Evolutionary conservation across 257 asterid genomes (phyloP).

Genomic region (Thymus mandschuricus): DNA sequence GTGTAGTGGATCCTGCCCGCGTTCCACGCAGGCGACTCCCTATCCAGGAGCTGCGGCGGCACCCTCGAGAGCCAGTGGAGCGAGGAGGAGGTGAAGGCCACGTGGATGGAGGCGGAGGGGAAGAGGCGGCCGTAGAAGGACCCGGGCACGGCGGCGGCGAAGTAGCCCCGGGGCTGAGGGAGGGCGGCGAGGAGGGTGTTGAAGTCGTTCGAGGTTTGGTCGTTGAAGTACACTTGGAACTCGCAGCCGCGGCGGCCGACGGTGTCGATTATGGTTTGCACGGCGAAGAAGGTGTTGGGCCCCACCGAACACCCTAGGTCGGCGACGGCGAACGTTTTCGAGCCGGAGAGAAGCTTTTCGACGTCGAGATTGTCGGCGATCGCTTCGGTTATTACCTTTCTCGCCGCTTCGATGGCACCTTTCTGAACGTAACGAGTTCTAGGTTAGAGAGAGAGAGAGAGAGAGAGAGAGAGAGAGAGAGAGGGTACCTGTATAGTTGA

Average conservation of each 20-base stretch:
- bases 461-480: too few relatives aligned
- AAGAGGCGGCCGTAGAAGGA: neutral
- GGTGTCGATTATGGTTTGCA: conserved; percentile 7
- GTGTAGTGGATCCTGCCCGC: conserved; percentile 3
- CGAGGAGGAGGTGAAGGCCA: neutral
- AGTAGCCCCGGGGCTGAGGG: neutral
- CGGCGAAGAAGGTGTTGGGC: neutral
- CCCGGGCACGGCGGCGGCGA: conserved; percentile 1
- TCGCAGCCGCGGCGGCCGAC: neutral
- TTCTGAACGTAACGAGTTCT: too few relatives aligned
- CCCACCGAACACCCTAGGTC: conserved; percentile 10
- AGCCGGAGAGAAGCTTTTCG: neutral
- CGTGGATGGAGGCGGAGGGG: neutral
- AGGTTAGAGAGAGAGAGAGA: too few relatives aligned
- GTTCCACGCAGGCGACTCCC: conserved; percentile 8
- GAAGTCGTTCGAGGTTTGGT: neutral
- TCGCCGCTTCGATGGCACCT: too few relatives aligned
- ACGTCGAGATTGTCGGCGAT: too few relatives aligned
- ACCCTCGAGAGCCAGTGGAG: conserved; percentile 14
- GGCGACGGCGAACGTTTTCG: neutral
- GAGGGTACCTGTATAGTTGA: too few relatives aligned
- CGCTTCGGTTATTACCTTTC: too few relatives aligned
- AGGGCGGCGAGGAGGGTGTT: conserved; percentile 13
- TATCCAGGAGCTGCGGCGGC: neutral
- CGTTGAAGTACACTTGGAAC: conserved; percentile 13